phyloP scores from a whole-genome alignment of 306 rosid species.

The Senna tora region DNA sequence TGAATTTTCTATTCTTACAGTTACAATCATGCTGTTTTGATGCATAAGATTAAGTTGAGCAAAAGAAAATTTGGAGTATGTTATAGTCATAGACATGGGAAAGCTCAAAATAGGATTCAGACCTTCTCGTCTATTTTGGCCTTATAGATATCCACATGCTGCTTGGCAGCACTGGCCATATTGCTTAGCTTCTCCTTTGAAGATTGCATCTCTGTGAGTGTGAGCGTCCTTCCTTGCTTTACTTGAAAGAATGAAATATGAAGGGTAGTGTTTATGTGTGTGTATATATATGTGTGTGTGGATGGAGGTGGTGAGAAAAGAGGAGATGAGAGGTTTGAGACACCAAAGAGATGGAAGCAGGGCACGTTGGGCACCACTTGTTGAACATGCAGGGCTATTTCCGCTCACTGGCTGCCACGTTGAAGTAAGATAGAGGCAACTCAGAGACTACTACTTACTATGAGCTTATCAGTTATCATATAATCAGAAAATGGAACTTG shows the following conservation, averaged over 20 bases:
- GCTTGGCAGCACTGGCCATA: constrained; percentile 62
- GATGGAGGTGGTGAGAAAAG: not conserved
- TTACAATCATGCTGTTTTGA: not conserved
- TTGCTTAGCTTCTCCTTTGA: constrained; percentile 64
- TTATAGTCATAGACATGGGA: not conserved
- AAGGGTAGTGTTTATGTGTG: constrained; percentile 5
- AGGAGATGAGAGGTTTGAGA: not conserved
- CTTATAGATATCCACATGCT: constrained; percentile 46
- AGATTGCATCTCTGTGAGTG: constrained; percentile 47
- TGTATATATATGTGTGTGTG: constrained; percentile 32
- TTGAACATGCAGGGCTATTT: constrained; percentile 42
- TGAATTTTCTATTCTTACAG: not conserved
- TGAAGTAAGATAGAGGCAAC: not conserved
- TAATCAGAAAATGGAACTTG: too few species aligned
- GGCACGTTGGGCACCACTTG: constrained; percentile 39
- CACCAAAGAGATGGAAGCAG: not conserved
- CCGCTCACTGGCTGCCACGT: constrained; percentile 33
- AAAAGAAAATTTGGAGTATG: not conserved
- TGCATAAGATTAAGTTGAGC: not conserved
- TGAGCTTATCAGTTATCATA: not conserved
- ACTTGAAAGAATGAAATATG: not conserved
- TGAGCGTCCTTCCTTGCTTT: not conserved
- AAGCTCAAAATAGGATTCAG: not conserved
- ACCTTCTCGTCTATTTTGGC: constrained; percentile 72
- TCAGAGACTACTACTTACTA: not conserved